phyloP scores from a whole-genome alignment of 345 rosid species.

The Gossypioides kirkii region DNA sequence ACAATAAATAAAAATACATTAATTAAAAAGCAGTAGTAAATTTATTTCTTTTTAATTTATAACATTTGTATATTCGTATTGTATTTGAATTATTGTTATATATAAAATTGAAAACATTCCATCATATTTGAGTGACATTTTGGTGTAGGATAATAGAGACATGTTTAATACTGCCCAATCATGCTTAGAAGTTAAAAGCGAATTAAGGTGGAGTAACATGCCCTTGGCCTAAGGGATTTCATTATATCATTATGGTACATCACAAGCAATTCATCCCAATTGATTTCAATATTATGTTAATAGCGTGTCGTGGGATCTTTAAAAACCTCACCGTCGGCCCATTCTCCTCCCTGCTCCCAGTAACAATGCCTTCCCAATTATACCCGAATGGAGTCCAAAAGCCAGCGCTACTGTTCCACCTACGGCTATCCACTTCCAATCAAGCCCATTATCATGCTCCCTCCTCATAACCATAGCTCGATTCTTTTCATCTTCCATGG shows the following conservation, averaged over 20 bases:
- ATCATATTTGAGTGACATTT: no score
- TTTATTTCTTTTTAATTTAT: no score
- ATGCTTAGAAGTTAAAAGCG: no score
- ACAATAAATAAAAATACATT: no score
- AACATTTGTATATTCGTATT: no score
- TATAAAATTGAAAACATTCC: no score
- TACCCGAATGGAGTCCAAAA: constrained; percentile 68
- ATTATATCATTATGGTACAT: not conserved
- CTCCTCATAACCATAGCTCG: constrained; percentile 18
- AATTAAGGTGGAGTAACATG: not conserved
- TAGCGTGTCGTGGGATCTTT: not conserved
- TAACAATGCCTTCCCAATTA: constrained; percentile 65
- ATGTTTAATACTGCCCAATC: no score
- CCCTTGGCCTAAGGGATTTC: not conserved
- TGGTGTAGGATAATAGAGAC: no score
- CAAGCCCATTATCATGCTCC: constrained; percentile 48
- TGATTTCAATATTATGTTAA: not conserved
- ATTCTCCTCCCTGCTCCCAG: constrained; percentile 84
- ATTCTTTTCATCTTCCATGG: constrained; percentile 37
- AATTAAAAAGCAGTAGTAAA: no score
- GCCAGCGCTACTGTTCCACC: constrained; percentile 82
- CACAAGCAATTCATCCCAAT: not conserved
- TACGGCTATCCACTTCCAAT: constrained; percentile 85
- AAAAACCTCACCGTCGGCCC: constrained; percentile 54
- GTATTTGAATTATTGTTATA: no score